Evolutionary conservation across 1,284 basidiomycete species (phyloP), one percentile per base, ranked within the genome.

Genomic region (Sporisorium exsertum): DNA sequence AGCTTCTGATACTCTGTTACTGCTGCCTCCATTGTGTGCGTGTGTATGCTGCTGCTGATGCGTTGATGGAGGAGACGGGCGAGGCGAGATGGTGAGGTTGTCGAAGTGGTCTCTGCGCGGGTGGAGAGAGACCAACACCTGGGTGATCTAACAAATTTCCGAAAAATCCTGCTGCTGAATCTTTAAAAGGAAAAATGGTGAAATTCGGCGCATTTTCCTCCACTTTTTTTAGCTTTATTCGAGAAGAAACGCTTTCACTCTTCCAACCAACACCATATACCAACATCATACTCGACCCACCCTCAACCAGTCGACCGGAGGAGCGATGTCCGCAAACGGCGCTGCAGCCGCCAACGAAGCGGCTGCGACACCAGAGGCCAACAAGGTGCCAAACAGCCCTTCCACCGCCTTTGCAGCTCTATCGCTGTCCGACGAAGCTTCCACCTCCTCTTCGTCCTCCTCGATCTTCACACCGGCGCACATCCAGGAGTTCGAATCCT

Each of bases 1-100:
- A 79, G 68, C 70, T 77, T 80, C 40, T 77, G 74, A 22, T 78
- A 73, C 43, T 79, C 60, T 63, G 64, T 52, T 7, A 67, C 68
- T 40, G 66, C 64, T 24, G 67, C 62, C 56, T 79, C 73, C 74
- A 79, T 76, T 27, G 29, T 64, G 68, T 40, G 4, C 16, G 42
- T 27, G 29, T 64, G 68, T 40, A 3, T 20, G 42, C 29, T 40
- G 42, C 18, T 47, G 42, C 29, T 29, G 33, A 26, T 24, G 37
- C n/a, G n/a, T n/a, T 16, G 55, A 57, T 47, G 55, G 42, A 56
- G 32, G 42, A 42, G 37, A 22, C 13, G 37, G 37, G 33, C 2
- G 53, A 43, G 26, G 9, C n/a, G 24, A 51, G 50, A 32, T 20
- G 49, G 33, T 20, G 42, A 43, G 20, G n/a, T n/a, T n/a, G 18